phyloP scores from a whole-genome alignment of 331 rosid species.

The Rhamnella rubrinervis region DNA sequence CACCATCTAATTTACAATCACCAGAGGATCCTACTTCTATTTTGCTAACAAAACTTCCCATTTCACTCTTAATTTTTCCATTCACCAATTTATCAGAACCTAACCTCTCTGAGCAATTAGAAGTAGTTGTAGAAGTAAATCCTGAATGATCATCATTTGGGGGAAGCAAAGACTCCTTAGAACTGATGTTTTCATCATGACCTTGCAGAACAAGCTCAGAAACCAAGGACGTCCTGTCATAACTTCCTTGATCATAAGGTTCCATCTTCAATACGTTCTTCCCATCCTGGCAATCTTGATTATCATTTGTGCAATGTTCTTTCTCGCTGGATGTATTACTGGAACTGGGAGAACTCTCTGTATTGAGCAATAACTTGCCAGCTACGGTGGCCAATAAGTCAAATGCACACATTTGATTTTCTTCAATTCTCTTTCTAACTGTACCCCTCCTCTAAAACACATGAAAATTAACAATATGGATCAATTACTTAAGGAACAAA shows the following conservation, averaged over 20 bases:
- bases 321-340: constrained; percentile 39
- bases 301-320: constrained; percentile 1
- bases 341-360: constrained; percentile 41
- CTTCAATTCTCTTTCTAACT: constrained; percentile 45
- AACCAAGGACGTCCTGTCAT: constrained; percentile 26
- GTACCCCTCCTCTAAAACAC: constrained; percentile 50
- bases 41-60: constrained; percentile 42
- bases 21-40: constrained; percentile 33
- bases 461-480: constrained; percentile 17
- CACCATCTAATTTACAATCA: constrained; percentile 39
- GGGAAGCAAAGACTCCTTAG: constrained; percentile 38
- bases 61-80: constrained; percentile 40
- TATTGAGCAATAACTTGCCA: constrained; percentile 61
- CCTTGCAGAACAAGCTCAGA: constrained; percentile 34
- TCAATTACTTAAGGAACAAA: constrained; percentile 1
- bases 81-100: constrained; percentile 30
- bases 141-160: constrained; percentile 43
- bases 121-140: constrained; percentile 50
- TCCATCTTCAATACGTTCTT: constrained; percentile 34
- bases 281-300: constrained; percentile 20
- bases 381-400: constrained; percentile 93
- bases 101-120: constrained; percentile 44
- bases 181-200: constrained; percentile 29
- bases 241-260: constrained; percentile 31
- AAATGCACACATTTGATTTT: constrained; percentile 65